Base-by-base conservation (phyloP, 306 rosid genomes). In the Citrullus mucosospermus region DNA sequence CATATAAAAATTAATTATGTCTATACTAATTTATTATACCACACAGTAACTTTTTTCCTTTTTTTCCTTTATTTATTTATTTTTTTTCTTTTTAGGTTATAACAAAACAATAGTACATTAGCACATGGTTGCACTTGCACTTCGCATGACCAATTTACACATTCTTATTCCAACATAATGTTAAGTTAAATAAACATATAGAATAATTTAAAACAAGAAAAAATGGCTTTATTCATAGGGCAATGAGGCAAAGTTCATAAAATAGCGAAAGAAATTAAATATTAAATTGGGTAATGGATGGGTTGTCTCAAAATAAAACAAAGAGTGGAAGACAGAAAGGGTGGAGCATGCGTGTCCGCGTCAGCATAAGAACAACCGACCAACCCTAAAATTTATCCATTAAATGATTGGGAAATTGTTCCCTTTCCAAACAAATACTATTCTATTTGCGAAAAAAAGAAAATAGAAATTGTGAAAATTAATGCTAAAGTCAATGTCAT, bases 321-420 rank as follows among this genome's bases (percentile, higher is more conserved):
- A 43, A 17, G 36, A 46, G 78, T 62, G 57, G 32, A 10, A 32
- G 78, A 53, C 78, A 50, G 11, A 43, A 51, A 53, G 30, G 46
- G 61, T 30, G 78, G 46, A 74, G 46, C 78, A 74, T 54, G 63
- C 78, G 78, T 53, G 25, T 50, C 79, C 63, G 65, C 61, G 69
- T 75, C 80, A 79, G 78, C 78, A 57, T 16, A 82, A 75, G 78
- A 74, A 74, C 77, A 74, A 44, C 77, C 30, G 76, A 81, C 80
- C 72, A 81, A 43, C 69, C 38, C 53, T 80, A 81, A 78, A 80
- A 14, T 78, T 62, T 68, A 77, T 82, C 80, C 66, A 18, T 25
- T 43, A 71, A 81, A 76, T 39, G 56, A 83, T 74, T 74, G 32
- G 28, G 18, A 17, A 74, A 74, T 53, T 30, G 22, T 51, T 51